Base-by-base conservation (phyloP, 306 rosid genomes). In the Ziziphus jujuba region DNA sequence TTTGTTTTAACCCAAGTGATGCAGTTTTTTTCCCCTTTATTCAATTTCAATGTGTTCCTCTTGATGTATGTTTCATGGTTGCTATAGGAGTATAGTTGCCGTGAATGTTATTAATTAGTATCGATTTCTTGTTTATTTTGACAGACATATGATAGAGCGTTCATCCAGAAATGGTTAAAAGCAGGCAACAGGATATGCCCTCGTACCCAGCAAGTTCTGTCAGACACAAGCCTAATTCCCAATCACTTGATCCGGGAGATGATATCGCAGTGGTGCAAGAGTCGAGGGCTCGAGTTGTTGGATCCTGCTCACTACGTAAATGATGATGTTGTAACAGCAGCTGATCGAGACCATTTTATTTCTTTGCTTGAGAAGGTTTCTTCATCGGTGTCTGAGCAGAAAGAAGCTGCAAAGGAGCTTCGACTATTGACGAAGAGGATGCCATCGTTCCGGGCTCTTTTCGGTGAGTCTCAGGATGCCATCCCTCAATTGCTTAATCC, bases 181-280 rank as follows among this genome's bases (percentile, higher is more conserved):
- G 79, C 89, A 68, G 98, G 98, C 55, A 92, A 87, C 75, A 67
- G 85, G 74, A 84, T 86, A 22, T 92, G 98, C 64, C 98, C 96
- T 70, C 78, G 55, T 58, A 90, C 93, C 3, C 87, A 92, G 24
- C 89, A 87, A 83, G 89, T 87, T 60, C 96, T 92, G 33, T 83
- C 93, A 14, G 91, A 90, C 87, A 71, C 93, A 51, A 24, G 82
- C 47, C 93, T 92, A 40, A 87, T 77, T 45, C 98, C 98, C 33
- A 92, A 92, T 82, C 81, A 70, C 75, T 72, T 90, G 66, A 73
- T 92, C 69, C 85, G 87, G 65, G 87, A 80, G 52, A 76, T 89
- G 91, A 86, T 92, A 59, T 80, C 82, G 34, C 87, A 81, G 59
- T 90, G 96, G 97, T 84, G 84, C 76, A 80, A 80, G 63, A 79